Conservation (phyloP, 108 stramenopile species). For the Schizochytrium sp. region DNA sequence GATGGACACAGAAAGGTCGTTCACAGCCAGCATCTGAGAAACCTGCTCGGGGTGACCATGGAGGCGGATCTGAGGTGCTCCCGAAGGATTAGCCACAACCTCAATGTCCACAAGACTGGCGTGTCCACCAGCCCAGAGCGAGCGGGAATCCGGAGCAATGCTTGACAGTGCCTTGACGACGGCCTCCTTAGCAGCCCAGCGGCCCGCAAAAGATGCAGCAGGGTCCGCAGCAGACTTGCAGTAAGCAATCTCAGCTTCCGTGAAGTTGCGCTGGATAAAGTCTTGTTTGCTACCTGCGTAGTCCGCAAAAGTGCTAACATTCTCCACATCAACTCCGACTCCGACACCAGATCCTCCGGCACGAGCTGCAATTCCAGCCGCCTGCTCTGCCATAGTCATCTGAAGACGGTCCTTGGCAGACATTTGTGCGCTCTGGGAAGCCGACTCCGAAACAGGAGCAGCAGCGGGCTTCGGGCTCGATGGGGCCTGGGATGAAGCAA, state of each 20-base stretch:
- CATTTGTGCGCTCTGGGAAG: slow-evolving; percentile 26
- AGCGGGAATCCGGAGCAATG: not conserved
- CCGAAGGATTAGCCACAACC: not conserved
- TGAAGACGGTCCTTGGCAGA: slow-evolving; percentile 40
- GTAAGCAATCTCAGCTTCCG: slow-evolving; percentile 22
- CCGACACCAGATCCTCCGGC: not conserved
- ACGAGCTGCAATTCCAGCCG: not conserved
- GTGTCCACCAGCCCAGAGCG: slow-evolving; percentile 23
- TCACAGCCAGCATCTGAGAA: not conserved
- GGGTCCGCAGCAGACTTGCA: slow-evolving; percentile 26
- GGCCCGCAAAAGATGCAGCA: slow-evolving; percentile 59
- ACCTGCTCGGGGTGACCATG: slow-evolving; percentile 21
- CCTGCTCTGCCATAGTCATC: slow-evolving; percentile 45
- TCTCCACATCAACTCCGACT: slow-evolving; percentile 61
- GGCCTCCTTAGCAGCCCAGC: slow-evolving; percentile 66
- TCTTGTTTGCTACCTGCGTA: not conserved
- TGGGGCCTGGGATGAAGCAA: not conserved
- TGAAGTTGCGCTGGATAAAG: slow-evolving; percentile 62
- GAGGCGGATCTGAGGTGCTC: slow-evolving; percentile 16
- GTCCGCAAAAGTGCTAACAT: slow-evolving; percentile 41
- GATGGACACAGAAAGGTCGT: slow-evolving; percentile 25
- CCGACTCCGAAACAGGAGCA: no score
- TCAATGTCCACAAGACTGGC: slow-evolving; percentile 44
- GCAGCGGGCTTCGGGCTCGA: no score
- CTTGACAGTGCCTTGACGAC: slow-evolving; percentile 61